A percentile compares a stretch with the other conserved stretches of the same genome.
Evolutionary conservation across 2,329 filamentous ascomycete genomes (phyloP).

Genomic region (Didymella keratinophila): DNA sequence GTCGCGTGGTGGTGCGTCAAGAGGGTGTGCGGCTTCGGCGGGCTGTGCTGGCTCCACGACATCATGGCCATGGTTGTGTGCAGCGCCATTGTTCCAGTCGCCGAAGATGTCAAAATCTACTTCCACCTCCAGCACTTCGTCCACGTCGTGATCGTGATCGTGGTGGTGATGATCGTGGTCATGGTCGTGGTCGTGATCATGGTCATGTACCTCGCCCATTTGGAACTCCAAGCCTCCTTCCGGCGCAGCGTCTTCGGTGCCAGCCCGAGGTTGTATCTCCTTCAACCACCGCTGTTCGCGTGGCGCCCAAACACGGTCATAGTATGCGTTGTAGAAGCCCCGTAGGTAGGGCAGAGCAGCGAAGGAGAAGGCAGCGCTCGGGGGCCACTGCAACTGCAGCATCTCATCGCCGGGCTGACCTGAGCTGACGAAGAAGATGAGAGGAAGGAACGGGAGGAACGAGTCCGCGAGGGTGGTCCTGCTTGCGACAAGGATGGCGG

Average conservation of each 20-base stretch:
- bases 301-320: constrained; percentile 65
- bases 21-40: constrained; percentile 35
- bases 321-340: constrained; percentile 68
- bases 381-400: constrained; percentile 69
- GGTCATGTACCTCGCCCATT: constrained; percentile 15
- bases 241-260: constrained; percentile 35
- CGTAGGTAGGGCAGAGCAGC: constrained; percentile 72
- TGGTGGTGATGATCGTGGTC: constrained; percentile 22
- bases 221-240: constrained; percentile 25
- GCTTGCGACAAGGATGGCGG: constrained; percentile 71
- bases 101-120: constrained; percentile 55
- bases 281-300: constrained; percentile 68
- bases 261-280: constrained; percentile 66
- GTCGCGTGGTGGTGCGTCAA: constrained; percentile 46
- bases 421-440: constrained; percentile 67
- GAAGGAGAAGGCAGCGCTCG: constrained; percentile 70
- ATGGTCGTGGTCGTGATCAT: constrained; percentile 20
- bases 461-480: constrained; percentile 70
- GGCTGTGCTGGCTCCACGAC: constrained; percentile 26
- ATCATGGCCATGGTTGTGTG: constrained; percentile 37
- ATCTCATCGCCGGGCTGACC: constrained; percentile 53
- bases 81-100: constrained; percentile 53
- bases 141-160: constrained; percentile 48
- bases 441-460: constrained; percentile 68
- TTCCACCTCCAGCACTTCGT: constrained; percentile 58